These are phyloP conservation scores for Vitis rupestris DNA, from an alignment of 164 flowering plant genomes.

Conservation along the genomic window DNA sequence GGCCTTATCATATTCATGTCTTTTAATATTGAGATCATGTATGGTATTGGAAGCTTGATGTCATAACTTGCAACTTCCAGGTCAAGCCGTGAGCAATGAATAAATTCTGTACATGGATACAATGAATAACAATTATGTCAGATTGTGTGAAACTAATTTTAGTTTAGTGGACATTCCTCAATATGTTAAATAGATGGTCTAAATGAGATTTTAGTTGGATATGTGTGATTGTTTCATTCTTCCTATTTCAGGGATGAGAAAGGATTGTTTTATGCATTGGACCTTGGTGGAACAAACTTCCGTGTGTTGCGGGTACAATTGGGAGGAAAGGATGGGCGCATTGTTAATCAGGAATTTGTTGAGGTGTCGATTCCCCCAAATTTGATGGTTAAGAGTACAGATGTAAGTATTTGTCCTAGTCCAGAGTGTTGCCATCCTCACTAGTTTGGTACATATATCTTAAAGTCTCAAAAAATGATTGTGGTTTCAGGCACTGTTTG, in stretches of 20 bases:
- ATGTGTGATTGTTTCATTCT: not conserved
- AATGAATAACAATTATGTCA: too few species aligned
- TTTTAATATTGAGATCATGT: too few species aligned
- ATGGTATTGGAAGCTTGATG: too few species aligned
- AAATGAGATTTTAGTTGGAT: not conserved
- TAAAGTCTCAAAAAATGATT: not conserved
- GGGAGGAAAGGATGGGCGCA: slow-evolving; percentile 31
- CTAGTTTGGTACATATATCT: too few species aligned
- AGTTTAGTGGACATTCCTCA: too few species aligned
- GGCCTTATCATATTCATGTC: too few species aligned
- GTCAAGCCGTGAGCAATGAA: too few species aligned
- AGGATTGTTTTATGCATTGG: slow-evolving; percentile 53
- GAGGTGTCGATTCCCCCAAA: slow-evolving; percentile 41
- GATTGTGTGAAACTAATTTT: too few species aligned
- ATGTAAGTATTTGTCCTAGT: slow-evolving; percentile 29
- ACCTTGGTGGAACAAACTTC: slow-evolving; percentile 60
- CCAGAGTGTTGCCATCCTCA: not conserved
- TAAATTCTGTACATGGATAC: too few species aligned
- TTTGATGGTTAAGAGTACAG: slow-evolving; percentile 41
- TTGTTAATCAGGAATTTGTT: slow-evolving; percentile 20
- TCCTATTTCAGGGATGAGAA: slow-evolving; percentile 32
- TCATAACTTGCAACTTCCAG: too few species aligned
- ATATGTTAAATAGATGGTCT: not conserved
- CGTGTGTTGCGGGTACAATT: slow-evolving; percentile 45
- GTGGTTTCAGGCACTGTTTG: slow-evolving; percentile 39